Base-by-base conservation (phyloP, 129 eudicot species). In the Centrapalus pauciflorus region DNA sequence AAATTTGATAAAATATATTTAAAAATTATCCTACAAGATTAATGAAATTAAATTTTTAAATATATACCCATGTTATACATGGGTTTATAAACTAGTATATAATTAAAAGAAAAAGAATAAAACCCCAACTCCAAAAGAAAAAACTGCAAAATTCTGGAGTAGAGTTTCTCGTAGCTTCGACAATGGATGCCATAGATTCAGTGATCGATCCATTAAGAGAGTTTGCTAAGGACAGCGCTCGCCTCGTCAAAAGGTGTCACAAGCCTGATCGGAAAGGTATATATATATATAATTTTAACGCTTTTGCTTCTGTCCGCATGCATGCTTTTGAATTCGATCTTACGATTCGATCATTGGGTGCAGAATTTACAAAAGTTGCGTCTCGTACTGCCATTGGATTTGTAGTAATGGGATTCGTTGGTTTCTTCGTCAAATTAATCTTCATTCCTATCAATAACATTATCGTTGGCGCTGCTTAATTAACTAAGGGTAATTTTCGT, bases 351-450 rank as follows among this genome's bases (percentile, higher is more conserved):
- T 64, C 26, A 6, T 58, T 38, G 14, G 30, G 12, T 25, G 65
- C 35, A 83, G 84, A 83, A 48, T 83, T 78, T 41, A 57, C 81
- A 2, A 83, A 83, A 60, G 84, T 83, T 19, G 88, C 84, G 26
- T 46, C 76, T 24, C 81, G 84, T 45, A 78, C 83, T 11, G 81
- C 84, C 13, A 75, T 83, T 30, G 88, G 88, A 16, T 83, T 83
- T 70, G 88, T 83, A 3, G 84, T 83, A 59, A 83, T 83, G 88
- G 88, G 88, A 54, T 83, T 83, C 55, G 84, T 83, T 3, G 88
- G 84, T 1, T 83, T 83, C 34, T 79, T 83, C 75, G 88, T 83
- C 5, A 83, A 83, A 73, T 57, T 83, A 9, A 83, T 83, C 27
- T 83, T 83, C 64, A 79, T 83, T 45, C 84, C 88, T 16, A 83